Percentiles rank a stretch among this genome's conserved stretches.
These are phyloP conservation scores for Tricholoma terreum DNA, from an alignment of 768 basidiomycete genomes.

Conservation along the genomic window DNA sequence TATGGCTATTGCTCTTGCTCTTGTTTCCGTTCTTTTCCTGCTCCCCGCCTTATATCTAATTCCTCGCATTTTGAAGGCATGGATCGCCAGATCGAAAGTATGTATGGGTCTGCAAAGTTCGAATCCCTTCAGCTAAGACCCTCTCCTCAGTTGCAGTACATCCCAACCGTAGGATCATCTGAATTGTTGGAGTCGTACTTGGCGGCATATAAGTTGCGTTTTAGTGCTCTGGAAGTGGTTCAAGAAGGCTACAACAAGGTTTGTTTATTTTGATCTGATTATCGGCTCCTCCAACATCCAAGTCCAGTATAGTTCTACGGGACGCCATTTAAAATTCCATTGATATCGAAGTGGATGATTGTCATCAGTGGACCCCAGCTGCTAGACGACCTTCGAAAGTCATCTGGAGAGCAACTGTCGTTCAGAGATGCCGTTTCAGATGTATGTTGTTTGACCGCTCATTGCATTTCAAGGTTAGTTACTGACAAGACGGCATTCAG, in stretches of 20 bases:
- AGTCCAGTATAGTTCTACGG: constrained; percentile 12
- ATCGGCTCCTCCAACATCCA: too few species aligned
- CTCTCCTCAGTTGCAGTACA: constrained; percentile 4
- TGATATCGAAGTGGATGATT: constrained; percentile 28
- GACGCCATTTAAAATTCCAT: constrained; percentile 20
- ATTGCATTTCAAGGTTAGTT: not conserved
- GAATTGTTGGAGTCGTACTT: constrained; percentile 14
- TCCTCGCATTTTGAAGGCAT: not conserved
- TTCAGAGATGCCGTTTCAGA: constrained; percentile 9
- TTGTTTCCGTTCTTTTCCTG: not conserved
- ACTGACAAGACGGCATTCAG: constrained; percentile 30
- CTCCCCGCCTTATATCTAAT: not conserved
- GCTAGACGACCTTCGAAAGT: constrained; percentile 33
- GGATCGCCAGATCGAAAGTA: too few species aligned
- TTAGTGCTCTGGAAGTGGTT: constrained; percentile 12
- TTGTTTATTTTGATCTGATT: not conserved
- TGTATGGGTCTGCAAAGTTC: too few species aligned
- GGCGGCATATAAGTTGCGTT: constrained; percentile 12
- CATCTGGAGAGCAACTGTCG: constrained; percentile 26
- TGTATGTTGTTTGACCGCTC: not conserved
- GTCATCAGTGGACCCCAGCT: constrained; percentile 27
- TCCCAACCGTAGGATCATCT: constrained; percentile 16
- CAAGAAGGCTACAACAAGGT: constrained; percentile 17
- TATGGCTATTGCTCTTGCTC: too few species aligned
- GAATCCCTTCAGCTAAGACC: too few species aligned